These are phyloP conservation scores for Penicillium pulvis DNA, from an alignment of 495 filamentous ascomycete genomes.

Conservation along the genomic window DNA sequence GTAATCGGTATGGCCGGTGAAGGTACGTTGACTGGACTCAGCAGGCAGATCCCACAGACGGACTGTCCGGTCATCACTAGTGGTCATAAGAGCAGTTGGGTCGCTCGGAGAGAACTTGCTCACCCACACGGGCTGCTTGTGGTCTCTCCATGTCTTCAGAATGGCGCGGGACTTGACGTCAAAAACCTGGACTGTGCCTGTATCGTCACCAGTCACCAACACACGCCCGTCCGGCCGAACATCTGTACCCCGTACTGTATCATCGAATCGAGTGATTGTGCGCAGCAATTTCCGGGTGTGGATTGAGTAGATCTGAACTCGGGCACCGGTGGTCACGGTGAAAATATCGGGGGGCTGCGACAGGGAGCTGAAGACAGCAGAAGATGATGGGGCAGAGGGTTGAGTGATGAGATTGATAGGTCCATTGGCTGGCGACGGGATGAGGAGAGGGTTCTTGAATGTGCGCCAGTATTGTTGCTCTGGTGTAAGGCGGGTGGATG, in stretches of 20 bases:
- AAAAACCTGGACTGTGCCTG: conserved; percentile 90
- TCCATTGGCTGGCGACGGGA: conserved; percentile 82
- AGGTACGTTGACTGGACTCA: conserved; percentile 70
- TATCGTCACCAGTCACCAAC: conserved; percentile 86
- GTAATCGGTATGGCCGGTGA: conserved; percentile 91
- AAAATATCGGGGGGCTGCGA: conserved; percentile 70
- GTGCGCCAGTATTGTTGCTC: conserved; percentile 95
- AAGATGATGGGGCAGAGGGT: conserved; percentile 57
- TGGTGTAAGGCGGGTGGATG: conserved; percentile 60
- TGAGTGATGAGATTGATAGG: conserved; percentile 87
- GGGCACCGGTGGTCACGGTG: conserved; percentile 86
- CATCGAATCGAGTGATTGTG: conserved; percentile 89
- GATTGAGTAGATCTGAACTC: conserved; percentile 89
- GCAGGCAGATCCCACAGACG: conserved; percentile 91
- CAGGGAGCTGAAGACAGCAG: conserved; percentile 48
- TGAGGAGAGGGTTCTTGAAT: conserved; percentile 83
- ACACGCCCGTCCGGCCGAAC: conserved; percentile 87
- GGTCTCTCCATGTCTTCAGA: conserved; percentile 92
- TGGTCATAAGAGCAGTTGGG: conserved; percentile 79
- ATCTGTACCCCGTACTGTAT: conserved; percentile 81
- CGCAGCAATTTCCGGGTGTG: conserved; percentile 86
- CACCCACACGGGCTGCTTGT: conserved; percentile 93
- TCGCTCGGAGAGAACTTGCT: conserved; percentile 86
- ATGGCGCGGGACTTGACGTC: conserved; percentile 87
- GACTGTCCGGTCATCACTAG: conserved; percentile 88